Evolutionary conservation across 2,329 filamentous ascomycete species (phyloP).

Genomic region (Hymenoscyphus repandus): DNA sequence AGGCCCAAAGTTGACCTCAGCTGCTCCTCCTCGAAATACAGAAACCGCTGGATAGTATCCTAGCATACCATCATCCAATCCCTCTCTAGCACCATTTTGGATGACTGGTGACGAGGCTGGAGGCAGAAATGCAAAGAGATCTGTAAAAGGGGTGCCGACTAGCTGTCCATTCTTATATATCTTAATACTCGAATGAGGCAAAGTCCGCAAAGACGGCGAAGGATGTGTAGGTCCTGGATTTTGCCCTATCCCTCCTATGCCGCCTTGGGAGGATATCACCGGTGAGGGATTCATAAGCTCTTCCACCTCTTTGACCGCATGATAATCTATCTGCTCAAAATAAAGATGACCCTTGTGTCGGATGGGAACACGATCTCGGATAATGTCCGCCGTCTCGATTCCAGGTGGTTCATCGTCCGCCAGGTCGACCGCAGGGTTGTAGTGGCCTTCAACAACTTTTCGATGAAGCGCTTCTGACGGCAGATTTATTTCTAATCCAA

Average conservation of each 20-base stretch:
- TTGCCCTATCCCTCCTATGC: conserved; percentile 36
- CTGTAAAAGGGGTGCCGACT: conserved; percentile 82
- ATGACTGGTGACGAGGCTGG: conserved; percentile 73
- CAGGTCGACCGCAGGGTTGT: conserved; percentile 78
- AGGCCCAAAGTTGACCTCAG: conserved; percentile 90
- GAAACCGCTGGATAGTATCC: conserved; percentile 95
- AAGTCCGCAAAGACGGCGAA: conserved; percentile 69
- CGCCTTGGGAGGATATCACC: conserved; percentile 35
- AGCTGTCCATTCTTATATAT: conserved; percentile 88
- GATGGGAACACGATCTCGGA: conserved; percentile 92
- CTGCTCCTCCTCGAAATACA: conserved; percentile 84
- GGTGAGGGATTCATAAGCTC: conserved; percentile 70
- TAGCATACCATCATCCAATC: conserved; percentile 88
- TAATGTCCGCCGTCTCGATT: conserved; percentile 68
- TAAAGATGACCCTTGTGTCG: conserved; percentile 90
- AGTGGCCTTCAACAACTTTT: conserved; percentile 81
- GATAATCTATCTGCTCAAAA: conserved; percentile 89
- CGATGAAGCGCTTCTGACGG: conserved; percentile 81
- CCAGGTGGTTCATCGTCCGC: conserved; percentile 47
- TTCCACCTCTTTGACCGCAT: conserved; percentile 81
- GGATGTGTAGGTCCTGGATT: conserved; percentile 68
- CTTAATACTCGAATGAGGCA: conserved; percentile 80
- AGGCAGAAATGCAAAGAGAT: conserved; percentile 85
- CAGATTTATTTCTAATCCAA: conserved; percentile 87
- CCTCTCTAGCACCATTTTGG: conserved; percentile 72